These are phyloP conservation scores for Lantana camara DNA, from an alignment of 257 asterid species.

Conservation along the genomic window DNA sequence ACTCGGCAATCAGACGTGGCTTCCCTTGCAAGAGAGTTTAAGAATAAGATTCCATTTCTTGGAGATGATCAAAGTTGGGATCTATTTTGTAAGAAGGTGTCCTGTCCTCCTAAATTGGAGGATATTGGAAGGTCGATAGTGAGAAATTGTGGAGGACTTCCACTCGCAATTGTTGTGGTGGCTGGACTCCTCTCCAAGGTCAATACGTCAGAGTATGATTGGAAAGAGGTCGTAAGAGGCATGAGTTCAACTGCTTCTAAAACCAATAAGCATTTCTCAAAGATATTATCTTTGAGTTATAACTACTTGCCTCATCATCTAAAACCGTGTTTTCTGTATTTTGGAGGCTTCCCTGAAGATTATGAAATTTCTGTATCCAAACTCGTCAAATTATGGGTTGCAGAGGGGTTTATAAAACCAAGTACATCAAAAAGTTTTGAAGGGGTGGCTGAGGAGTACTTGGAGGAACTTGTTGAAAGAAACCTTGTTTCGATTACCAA, in stretches of 20 bases:
- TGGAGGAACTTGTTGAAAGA: neutral
- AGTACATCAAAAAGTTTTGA: neutral
- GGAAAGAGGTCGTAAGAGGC: neutral
- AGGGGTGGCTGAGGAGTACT: neutral
- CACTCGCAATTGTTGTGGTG: neutral
- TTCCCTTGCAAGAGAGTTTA: no score
- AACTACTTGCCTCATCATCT: neutral
- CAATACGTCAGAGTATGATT: neutral
- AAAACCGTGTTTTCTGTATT: neutral
- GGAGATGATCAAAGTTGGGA: no score
- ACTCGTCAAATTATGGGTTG: neutral
- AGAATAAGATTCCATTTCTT: no score
- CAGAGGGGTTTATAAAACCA: neutral
- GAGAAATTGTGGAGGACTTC: neutral
- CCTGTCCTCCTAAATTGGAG: neutral
- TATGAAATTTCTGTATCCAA: neutral
- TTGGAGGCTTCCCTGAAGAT: neutral
- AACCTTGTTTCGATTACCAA: neutral
- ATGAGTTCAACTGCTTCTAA: neutral
- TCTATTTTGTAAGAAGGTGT: no score
- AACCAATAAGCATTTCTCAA: neutral
- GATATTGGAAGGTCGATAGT: neutral
- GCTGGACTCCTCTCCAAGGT: neutral
- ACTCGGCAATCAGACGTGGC: no score
- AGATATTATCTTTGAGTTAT: neutral